phyloP scores from a whole-genome alignment of 768 basidiomycete species.

The Tricholoma flavovirens region DNA sequence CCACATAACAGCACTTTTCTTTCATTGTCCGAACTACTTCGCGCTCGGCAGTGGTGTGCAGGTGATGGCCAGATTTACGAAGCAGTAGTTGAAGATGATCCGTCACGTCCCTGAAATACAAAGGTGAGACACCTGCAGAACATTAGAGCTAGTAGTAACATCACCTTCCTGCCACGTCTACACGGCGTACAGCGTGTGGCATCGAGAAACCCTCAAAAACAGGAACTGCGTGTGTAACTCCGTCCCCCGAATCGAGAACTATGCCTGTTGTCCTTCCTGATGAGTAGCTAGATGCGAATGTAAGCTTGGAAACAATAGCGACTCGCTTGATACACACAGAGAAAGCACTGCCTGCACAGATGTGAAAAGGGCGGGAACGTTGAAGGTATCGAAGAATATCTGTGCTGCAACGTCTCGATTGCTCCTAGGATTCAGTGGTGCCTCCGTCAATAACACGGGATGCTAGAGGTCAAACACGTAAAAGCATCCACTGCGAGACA shows the following conservation, averaged over 20 bases:
- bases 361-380: slow-evolving; percentile 94
- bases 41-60: slow-evolving; percentile 95
- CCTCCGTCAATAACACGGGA: slow-evolving; percentile 95
- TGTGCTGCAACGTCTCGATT: slow-evolving; percentile 97
- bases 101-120: slow-evolving; percentile 75
- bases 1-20: slow-evolving; percentile 96
- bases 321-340: slow-evolving; percentile 51
- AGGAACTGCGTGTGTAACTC: slow-evolving; percentile 97
- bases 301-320: slow-evolving; percentile 5
- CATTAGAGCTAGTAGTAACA: not conserved
- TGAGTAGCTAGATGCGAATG: slow-evolving; percentile 68
- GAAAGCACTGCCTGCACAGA: slow-evolving; percentile 97
- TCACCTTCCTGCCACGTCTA: slow-evolving; percentile 94
- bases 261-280: slow-evolving; percentile 99
- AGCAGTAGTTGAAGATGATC: slow-evolving; percentile 92
- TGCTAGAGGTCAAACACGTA: slow-evolving; percentile 53
- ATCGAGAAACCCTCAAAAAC: slow-evolving; percentile 99
- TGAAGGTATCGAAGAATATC: slow-evolving; percentile 99
- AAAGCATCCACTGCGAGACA: slow-evolving; percentile 13
- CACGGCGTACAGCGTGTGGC: slow-evolving; percentile 94
- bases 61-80: slow-evolving; percentile 89
- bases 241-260: slow-evolving; percentile 97
- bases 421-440: slow-evolving; percentile 92
- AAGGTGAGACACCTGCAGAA: slow-evolving; percentile 11
- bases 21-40: slow-evolving; percentile 97